Base-by-base conservation (phyloP, 352 stramenopile species). In the Thraustochytrium sp. region DNA sequence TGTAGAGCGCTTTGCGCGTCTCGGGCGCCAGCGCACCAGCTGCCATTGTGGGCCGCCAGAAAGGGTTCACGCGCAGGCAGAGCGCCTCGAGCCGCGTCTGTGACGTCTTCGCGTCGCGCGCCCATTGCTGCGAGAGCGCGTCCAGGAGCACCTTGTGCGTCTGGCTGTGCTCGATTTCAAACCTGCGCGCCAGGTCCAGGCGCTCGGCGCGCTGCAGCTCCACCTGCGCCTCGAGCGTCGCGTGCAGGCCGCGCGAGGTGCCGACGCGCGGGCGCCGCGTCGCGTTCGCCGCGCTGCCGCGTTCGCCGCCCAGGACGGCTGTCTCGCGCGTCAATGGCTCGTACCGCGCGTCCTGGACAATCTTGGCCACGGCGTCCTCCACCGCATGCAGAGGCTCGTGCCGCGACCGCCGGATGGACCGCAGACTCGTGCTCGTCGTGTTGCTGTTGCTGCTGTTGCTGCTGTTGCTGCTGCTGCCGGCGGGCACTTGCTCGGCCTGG, bases 141-240 rank as follows among this genome's bases (percentile, higher is more conserved):
- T 68, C 68, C n/a, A 61, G 18, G 21, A 61, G 48, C 2, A 64
- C 44, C 37, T 77, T 77, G 65, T 77, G 65, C 31, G 65, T 77
- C 26, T 80, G 31, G 42, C 53, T 80, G 68, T 80, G 68, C 53
- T 80, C 68, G 16, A 61, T n/a, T 13, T 42, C 68, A 44, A 80
- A 80, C 44, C 46, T 61, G 18, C 68, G 48, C 23, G 42, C 48
- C 26, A 80, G 68, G n/a, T 80, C 68, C 21, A 55, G n/a, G 37
- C 68, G 48, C 31, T 61, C 68, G 18, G 31, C 37, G 2, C 21
- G 11, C 49, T 80, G 68, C 48, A 63, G 51, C 53, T 80, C 13
- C 18, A 80, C 11, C 23, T 63, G 48, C 42, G 68, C 68, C 4
- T 36, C 23, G 26, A 72, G 59, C 3, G 36, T 34, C 5, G 5